Evolutionary conservation across 1,284 basidiomycete genomes (phyloP).

Genomic region (Apiotrichum sp.): DNA sequence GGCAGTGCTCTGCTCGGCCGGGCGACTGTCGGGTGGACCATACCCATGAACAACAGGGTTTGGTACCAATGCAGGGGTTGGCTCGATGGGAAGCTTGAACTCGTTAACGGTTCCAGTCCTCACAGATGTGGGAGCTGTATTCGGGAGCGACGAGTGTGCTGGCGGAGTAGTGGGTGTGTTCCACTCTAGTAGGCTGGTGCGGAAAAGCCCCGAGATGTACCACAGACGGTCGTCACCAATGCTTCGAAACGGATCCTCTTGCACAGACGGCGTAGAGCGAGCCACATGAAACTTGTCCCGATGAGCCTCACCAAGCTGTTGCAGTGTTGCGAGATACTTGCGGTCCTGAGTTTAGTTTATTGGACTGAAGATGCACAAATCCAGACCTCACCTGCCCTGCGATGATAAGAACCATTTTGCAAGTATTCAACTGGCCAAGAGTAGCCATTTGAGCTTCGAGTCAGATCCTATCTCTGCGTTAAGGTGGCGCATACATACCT

Average conservation of each 20-base stretch:
- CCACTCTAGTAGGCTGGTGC: slow-evolving; percentile 7
- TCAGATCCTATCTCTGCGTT: too few species aligned
- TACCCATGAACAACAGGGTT: background rate
- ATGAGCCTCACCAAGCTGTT: background rate
- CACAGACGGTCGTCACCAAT: slow-evolving; percentile 21
- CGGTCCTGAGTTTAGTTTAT: slow-evolving; percentile 6
- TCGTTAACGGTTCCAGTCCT: background rate
- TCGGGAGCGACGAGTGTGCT: too few species aligned
- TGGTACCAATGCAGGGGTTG: slow-evolving; percentile 1
- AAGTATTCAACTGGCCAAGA: slow-evolving; percentile 8
- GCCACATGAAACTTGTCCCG: slow-evolving; percentile 15
- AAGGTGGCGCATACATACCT: slow-evolving; percentile 11
- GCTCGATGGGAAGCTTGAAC: background rate
- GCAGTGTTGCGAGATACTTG: slow-evolving; percentile 9
- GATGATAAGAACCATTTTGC: slow-evolving; percentile 15
- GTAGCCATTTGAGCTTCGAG: slow-evolving; percentile 3
- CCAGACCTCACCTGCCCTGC: slow-evolving; percentile 10
- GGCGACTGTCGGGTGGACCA: too few species aligned
- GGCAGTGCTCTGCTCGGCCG: too few species aligned
- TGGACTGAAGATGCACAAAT: background rate
- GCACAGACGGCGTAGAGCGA: slow-evolving; percentile 12
- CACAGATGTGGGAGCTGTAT: too few species aligned
- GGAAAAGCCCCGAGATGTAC: slow-evolving; percentile 15
- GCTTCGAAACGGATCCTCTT: slow-evolving; percentile 20
- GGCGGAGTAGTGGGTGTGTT: background rate